Base-by-base conservation (phyloP, 2,329 filamentous ascomycete genomes). In the Hortaea sp. region DNA sequence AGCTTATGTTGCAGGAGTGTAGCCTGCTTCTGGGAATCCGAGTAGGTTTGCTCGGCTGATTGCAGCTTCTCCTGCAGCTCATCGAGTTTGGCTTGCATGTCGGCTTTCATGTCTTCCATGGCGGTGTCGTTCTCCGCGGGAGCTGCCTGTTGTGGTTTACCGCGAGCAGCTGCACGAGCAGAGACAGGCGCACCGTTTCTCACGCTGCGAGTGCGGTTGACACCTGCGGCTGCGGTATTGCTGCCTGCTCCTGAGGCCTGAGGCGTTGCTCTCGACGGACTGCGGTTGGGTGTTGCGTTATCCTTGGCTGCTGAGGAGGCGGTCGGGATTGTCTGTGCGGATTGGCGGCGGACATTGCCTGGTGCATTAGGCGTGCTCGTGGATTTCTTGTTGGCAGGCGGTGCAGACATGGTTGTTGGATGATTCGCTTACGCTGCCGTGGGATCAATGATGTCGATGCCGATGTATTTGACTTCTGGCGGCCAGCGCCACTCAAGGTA, bases 1-100 rank as follows among this genome's bases (percentile, higher is more conserved):
- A 97, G 76, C 57, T 86, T 81, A 54, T 84, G 77, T 68, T 95
- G 88, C 54, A 97, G 70, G 40, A 94, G 82, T 49, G 92, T 85
- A 45, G 82, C 72, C 69, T 95, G 88, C 66, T 89, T 90, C 69
- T 84, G 81, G 7, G 55, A 53, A 42, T 56, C 55, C 41, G 58
- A 56, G 67, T 94, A 88, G 13, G 89, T 85, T 65, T 83, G 86
- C 67, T 95, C 90, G 20, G 88, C 85, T 65, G 84, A 86, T 58
- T 85, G 78, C 43, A 95, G 73, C 47, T 87, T 81, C 53, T 88
- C 81, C 67, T 88, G 88, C 49, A 95, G 71, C 53, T 95, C 88
- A 53, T 94, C 86, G 48, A 95, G 76, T 47, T 85, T 71, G 11
- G 85, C 82, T 38, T 87, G 74, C 51, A 84, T 82, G 66, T 92